phyloP scores from a whole-genome alignment of 306 rosid species.

The Cicer pinnatifidum region DNA sequence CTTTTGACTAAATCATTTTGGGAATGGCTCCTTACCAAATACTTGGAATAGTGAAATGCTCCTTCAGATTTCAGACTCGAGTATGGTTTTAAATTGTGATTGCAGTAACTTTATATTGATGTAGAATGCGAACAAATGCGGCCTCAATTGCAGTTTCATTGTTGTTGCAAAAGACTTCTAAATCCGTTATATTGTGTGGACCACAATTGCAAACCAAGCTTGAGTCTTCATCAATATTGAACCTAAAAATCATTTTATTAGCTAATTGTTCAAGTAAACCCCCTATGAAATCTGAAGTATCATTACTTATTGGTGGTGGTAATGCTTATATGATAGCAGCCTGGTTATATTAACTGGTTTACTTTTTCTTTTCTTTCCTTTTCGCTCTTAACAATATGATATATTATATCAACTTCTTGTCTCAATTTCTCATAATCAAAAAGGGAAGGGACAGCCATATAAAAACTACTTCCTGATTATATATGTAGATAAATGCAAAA shows the following conservation, averaged over 20 bases:
- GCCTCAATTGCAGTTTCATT: too few relatives aligned
- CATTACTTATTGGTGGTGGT: too few relatives aligned
- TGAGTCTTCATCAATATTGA: background rate
- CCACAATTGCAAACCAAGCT: too few relatives aligned
- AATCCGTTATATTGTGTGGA: too few relatives aligned
- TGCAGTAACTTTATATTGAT: too few relatives aligned
- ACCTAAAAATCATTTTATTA: too few relatives aligned
- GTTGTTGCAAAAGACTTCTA: too few relatives aligned
- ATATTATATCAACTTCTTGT: background rate
- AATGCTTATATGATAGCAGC: background rate
- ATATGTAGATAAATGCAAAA: background rate
- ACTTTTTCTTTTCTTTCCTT: too few relatives aligned
- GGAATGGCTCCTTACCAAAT: background rate
- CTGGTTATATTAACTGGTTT: background rate
- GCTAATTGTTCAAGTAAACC: too few relatives aligned
- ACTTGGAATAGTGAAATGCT: background rate
- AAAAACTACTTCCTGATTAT: background rate
- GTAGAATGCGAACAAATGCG: too few relatives aligned
- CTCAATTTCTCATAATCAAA: background rate
- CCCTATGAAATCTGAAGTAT: too few relatives aligned
- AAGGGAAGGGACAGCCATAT: background rate
- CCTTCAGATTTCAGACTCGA: background rate
- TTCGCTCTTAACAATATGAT: background rate
- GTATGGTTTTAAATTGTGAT: too few relatives aligned
- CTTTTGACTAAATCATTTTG: background rate